phyloP scores from a whole-genome alignment of 345 rosid genomes.

The Streptanthus diversifolius region DNA sequence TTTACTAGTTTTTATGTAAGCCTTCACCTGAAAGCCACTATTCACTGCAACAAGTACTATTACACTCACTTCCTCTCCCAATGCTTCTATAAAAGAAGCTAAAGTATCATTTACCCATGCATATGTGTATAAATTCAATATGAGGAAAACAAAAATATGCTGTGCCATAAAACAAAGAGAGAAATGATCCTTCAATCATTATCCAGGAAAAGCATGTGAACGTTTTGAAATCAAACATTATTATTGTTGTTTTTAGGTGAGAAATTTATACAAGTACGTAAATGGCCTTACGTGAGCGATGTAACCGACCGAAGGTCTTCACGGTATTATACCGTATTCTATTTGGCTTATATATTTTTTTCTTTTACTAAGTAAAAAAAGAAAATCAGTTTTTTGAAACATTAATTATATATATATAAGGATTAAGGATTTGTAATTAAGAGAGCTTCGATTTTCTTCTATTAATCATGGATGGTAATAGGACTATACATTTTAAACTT shows the following conservation, averaged over 20 bases:
- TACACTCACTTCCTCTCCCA: conserved; percentile 30
- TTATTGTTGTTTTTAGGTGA: no score
- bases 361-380: no score
- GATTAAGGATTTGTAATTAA: no score
- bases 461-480: background rate
- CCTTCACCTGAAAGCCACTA: conserved; percentile 39
- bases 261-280: no score
- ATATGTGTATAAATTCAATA: conserved; percentile 19
- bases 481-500: background rate
- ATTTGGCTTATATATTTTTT: no score
- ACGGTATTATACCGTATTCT: no score
- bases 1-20: conserved; percentile 33
- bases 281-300: no score
- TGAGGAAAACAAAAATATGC: background rate
- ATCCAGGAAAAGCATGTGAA: conserved; percentile 2
- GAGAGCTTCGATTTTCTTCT: background rate
- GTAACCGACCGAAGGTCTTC: no score
- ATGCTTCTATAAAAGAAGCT: conserved; percentile 30
- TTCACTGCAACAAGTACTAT: conserved; percentile 24
- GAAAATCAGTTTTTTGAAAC: no score
- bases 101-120: conserved; percentile 23
- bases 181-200: conserved; percentile 27
- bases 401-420: no score
- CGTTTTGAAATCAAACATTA: conserved; percentile 7
- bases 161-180: conserved; percentile 23